Evolutionary conservation across 768 basidiomycete genomes (phyloP), one percentile per base, ranked within the genome.

Genomic region (Podaxis sp.): DNA sequence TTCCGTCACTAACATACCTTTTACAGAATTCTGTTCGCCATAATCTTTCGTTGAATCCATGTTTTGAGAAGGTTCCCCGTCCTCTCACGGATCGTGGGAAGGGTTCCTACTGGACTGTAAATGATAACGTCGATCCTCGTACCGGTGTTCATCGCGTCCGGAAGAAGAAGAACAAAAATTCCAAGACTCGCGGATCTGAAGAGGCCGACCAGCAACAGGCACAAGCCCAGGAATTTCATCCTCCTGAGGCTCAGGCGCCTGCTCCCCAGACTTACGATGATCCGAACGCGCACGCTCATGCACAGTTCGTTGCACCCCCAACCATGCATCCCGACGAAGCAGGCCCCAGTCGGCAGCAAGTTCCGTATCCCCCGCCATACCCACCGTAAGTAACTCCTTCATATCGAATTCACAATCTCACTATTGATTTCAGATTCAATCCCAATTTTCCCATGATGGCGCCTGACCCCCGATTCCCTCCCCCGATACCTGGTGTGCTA

Each of bases 21-120:
- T 59, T 69, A 29, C 69, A 94, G 93, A 94, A 94, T 71, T 94
- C 93, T 46, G 92, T 94, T 66, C 89, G 93, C 53, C 93, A 94
- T 74, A 94, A 94, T 69, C 83, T 94, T 25, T 94, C 93, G 5
- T 80, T 94, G 64, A 94, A 94, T 67, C 92, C 93, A 56, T 94
- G 91, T 70, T 94, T 94, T 68, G 91, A 93, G 75, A 94, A 94
- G 74, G 90, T 94, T 4, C 88, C 93, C 2, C 89, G 93, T n/a
- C 93, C 93, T 12, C 83, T 94, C 66, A 94, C 93, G 5, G 93
- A 94, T 69, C 87, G 93, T 56, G 93, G 93, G 57, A 94, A 94
- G 70, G 93, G 93, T 22, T 93, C 91, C 0, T 94, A 94, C 70
- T 94, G 93, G 93, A 93, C 91, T 0, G 93, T 94, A 65, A 93